A percentile compares a stretch with the other conserved stretches of the same genome.
Evolutionary conservation across 441 rosid species (phyloP).

Genomic region (Gossypium davidsonii): DNA sequence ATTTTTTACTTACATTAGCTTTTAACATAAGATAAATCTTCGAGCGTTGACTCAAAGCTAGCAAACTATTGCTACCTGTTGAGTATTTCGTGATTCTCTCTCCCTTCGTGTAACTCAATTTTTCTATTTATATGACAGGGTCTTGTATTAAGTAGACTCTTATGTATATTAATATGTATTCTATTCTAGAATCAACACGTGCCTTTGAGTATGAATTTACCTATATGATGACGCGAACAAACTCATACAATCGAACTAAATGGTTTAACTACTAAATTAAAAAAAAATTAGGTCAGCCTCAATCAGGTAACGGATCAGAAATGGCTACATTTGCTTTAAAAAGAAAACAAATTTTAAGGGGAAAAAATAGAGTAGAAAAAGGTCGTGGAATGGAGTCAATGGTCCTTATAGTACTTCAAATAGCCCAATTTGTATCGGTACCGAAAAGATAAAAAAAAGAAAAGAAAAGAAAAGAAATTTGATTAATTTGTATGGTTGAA

Average conservation of each 20-base stretch:
- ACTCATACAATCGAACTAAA: too few species aligned
- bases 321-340: too few species aligned
- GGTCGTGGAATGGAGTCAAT: background rate
- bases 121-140: background rate
- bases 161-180: too few species aligned
- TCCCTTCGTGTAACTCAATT: too few species aligned
- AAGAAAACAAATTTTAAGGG: background rate
- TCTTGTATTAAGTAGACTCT: too few species aligned
- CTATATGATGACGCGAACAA: too few species aligned
- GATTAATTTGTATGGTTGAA: background rate
- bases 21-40: background rate
- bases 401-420: background rate
- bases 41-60: constrained; percentile 18
- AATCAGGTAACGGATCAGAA: too few species aligned
- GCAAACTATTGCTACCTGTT: too few species aligned
- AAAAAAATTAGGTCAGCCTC: fast-evolving
- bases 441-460: background rate
- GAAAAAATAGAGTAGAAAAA: background rate
- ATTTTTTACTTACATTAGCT: background rate
- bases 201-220: fast-evolving
- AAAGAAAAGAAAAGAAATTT: background rate
- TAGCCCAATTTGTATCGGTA: background rate
- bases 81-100: too few species aligned
- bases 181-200: too few species aligned
- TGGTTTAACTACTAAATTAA: too few species aligned